Evolutionary conservation across 345 rosid species (phyloP).

Genomic region (Draba incana): DNA sequence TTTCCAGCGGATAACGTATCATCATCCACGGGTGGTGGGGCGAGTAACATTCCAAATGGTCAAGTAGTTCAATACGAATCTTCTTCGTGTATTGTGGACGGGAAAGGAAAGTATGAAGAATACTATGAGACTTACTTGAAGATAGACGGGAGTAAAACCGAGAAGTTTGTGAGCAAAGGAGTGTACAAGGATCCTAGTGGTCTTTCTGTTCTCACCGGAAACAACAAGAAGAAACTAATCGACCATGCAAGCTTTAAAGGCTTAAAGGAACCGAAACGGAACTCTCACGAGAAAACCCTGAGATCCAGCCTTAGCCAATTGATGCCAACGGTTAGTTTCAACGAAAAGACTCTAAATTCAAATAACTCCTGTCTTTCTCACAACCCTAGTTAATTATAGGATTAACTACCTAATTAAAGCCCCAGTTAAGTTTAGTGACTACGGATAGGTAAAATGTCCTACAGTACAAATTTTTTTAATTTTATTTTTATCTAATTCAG

Average conservation of each 20-base stretch:
- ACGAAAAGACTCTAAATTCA: conserved; percentile 47
- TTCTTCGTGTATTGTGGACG: conserved; percentile 52
- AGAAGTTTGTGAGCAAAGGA: conserved; percentile 39
- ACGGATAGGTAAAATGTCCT: not conserved
- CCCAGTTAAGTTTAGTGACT: not conserved
- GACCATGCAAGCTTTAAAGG: conserved; percentile 51
- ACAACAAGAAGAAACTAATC: conserved; percentile 45
- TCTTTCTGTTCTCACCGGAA: conserved; percentile 38
- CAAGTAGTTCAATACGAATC: conserved; percentile 61
- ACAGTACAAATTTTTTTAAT: too few species aligned
- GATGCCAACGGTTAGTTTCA: conserved; percentile 50
- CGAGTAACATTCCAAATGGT: conserved; percentile 43
- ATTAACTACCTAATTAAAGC: not conserved
- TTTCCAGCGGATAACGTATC: conserved; percentile 51
- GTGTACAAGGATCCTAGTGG: conserved; percentile 37
- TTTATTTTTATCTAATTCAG: too few species aligned
- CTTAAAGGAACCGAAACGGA: conserved; percentile 47
- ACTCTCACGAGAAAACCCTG: conserved; percentile 46
- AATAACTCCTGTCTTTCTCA: too few species aligned
- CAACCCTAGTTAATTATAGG: not conserved
- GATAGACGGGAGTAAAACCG: conserved; percentile 52
- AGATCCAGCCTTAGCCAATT: conserved; percentile 44
- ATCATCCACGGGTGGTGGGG: conserved; percentile 35
- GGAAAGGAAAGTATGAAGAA: conserved; percentile 55
- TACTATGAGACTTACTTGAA: conserved; percentile 62